Evolutionary conservation across 2,329 filamentous ascomycete genomes (phyloP).

Genomic region (Chaetomiaceae sp.): DNA sequence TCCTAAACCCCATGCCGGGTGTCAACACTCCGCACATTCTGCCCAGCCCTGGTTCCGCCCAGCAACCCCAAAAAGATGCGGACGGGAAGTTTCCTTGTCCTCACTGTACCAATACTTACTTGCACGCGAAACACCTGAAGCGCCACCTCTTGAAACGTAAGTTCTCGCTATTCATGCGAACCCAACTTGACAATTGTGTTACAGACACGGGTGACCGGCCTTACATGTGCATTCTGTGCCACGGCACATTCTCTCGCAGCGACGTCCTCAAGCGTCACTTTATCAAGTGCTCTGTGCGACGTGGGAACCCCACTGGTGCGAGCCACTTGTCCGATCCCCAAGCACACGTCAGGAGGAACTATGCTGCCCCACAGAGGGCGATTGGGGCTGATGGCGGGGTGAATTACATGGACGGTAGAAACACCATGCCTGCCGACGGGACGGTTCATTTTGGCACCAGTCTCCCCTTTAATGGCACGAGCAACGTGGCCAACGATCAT

Average conservation of each 20-base stretch:
- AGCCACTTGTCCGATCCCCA: conserved; percentile 92
- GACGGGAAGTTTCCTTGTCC: conserved; percentile 98
- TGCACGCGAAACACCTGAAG: conserved; percentile 96
- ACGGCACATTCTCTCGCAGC: conserved; percentile 95
- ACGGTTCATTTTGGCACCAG: conserved; percentile 44
- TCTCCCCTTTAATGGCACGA: conserved; percentile 50
- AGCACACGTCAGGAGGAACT: conserved; percentile 76
- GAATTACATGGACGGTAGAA: conserved; percentile 55
- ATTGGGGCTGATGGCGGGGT: conserved; percentile 49
- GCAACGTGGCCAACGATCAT: conserved; percentile 54
- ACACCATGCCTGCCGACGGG: conserved; percentile 51
- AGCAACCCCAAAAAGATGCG: conserved; percentile 77
- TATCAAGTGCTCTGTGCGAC: conserved; percentile 95
- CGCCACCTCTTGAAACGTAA: conserved; percentile 92
- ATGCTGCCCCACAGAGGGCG: conserved; percentile 49
- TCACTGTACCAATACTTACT: conserved; percentile 96
- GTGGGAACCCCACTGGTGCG: conserved; percentile 93
- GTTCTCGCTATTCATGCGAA: conserved; percentile 36
- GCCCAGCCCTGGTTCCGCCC: conserved; percentile 50
- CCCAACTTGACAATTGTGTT: conserved; percentile 14
- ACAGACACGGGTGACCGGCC: conserved; percentile 94
- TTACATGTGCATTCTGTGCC: conserved; percentile 96
- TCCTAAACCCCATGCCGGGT: conserved; percentile 61
- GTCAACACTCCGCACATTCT: conserved; percentile 57
- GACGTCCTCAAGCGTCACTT: conserved; percentile 99